phyloP scores from a whole-genome alignment of 2,329 filamentous ascomycete species.

The Trichocomaceae sp. region DNA sequence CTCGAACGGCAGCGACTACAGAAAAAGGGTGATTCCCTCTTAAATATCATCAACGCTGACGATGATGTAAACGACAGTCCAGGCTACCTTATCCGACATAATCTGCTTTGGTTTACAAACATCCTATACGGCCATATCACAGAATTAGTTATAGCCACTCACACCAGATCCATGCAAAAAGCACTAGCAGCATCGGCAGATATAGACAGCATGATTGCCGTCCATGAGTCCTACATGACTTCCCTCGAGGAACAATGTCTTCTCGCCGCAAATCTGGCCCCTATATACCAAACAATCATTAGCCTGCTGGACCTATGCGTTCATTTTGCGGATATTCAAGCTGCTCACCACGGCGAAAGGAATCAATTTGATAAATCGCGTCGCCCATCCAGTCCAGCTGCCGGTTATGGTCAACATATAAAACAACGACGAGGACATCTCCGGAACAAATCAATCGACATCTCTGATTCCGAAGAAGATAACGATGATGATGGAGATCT shows the following conservation, averaged over 20 bases:
- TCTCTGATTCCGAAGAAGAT: constrained; percentile 16
- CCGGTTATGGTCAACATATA: background rate
- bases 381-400: constrained; percentile 15
- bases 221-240: constrained; percentile 59
- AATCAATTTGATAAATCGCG: constrained; percentile 33
- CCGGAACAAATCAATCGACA: constrained; percentile 16
- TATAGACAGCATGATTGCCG: constrained; percentile 71
- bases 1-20: constrained; percentile 50
- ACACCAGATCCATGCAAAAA: constrained; percentile 50
- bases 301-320: constrained; percentile 70
- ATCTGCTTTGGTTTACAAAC: constrained; percentile 71
- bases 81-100: constrained; percentile 52
- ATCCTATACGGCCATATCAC: constrained; percentile 69
- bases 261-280: constrained; percentile 59
- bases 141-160: constrained; percentile 61
- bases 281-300: constrained; percentile 67
- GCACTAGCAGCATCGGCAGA: constrained; percentile 58
- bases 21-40: constrained; percentile 23
- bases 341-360: constrained; percentile 30
- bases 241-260: constrained; percentile 62
- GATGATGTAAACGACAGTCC: constrained; percentile 35
- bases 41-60: constrained; percentile 39
- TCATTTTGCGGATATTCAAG: constrained; percentile 57
- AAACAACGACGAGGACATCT: constrained; percentile 4
- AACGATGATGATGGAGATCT: constrained; percentile 18